Percentiles rank a stretch among this genome's conserved stretches.
Conservation (phyloP, 345 rosid species). For the Corchorus olitorius region DNA sequence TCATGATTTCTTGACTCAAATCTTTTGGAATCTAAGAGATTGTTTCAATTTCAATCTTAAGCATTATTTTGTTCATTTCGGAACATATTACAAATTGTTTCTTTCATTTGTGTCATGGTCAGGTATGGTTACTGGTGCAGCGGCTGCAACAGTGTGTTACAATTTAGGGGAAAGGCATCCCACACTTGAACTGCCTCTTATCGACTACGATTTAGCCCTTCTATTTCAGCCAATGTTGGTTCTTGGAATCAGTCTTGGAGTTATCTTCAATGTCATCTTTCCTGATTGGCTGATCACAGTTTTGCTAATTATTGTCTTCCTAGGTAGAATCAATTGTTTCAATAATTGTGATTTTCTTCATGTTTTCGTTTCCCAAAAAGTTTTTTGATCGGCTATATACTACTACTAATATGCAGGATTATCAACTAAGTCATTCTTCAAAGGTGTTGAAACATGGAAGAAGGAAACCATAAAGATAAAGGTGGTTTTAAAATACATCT, state of each 20-base stretch:
- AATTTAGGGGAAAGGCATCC: conserved; percentile 51
- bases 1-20: too few species aligned
- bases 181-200: conserved; percentile 44
- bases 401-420: conserved; percentile 30
- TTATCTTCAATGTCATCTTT: conserved; percentile 44
- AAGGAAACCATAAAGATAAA: conserved; percentile 41
- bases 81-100: too few species aligned
- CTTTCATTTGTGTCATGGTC: background rate
- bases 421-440: conserved; percentile 48
- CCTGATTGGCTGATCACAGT: conserved; percentile 59
- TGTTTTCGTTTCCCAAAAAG: background rate
- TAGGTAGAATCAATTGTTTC: conserved; percentile 27
- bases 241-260: conserved; percentile 54
- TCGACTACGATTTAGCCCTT: conserved; percentile 57
- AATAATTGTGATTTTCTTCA: background rate
- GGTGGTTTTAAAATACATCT: conserved; percentile 14
- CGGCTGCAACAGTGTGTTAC: conserved; percentile 43
- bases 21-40: too few species aligned
- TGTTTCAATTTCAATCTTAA: too few species aligned
- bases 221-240: conserved; percentile 55
- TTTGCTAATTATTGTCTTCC: conserved; percentile 45
- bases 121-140: conserved; percentile 58
- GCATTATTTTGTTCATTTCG: too few species aligned
- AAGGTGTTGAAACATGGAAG: conserved; percentile 56
- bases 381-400: background rate